Base-by-base conservation (phyloP, 164 flowering plant genomes). In the Warburgia ugandensis region DNA sequence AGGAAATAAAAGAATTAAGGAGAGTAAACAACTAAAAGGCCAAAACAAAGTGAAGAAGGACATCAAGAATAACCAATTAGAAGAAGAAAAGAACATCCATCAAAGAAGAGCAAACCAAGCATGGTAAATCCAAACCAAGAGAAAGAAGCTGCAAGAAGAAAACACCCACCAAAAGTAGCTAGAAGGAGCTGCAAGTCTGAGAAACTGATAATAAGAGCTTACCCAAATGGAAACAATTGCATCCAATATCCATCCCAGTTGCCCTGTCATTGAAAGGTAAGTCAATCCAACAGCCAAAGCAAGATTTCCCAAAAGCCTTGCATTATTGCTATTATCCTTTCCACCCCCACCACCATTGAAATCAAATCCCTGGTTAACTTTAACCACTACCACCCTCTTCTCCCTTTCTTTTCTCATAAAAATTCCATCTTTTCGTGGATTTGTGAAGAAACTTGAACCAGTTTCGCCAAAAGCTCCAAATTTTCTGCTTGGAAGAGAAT, bases 181-280 rank as follows among this genome's bases (percentile, higher is more conserved):
- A 25, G 10, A 23, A 45, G 48, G 17, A 23, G 2, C 30, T 3
- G 1, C n/a, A n/a, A 47, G 25, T 21, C 10, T 5, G 22, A 6
- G 20, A 16, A 13, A 17, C 16, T 17, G 29, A 19, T 17, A 48
- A 28, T 17, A 37, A 51, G 13, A 11, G 44, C 40, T 56, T 74
- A 86, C 98, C 98, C 88, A 77, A 53, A 91, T 55, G 52, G 98
- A 91, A 53, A 91, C 84, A 71, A 91, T 74, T n/a, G 90, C 73
- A 75, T 91, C 98, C 59, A 91, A 62, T 61, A 91, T 27, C 95
- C 88, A 85, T 45, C 94, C 95, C 72, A 92, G 82, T 63, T 92
- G 95, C 19, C 90, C 95, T 47, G 80, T 87, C 74, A 83, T 28
- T 16, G 96, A 61, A 49, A 92, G 86, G 78, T 92, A 85, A 64